Conservation (phyloP, 805 yeast species). For the Yarrowia keelungensis region DNA sequence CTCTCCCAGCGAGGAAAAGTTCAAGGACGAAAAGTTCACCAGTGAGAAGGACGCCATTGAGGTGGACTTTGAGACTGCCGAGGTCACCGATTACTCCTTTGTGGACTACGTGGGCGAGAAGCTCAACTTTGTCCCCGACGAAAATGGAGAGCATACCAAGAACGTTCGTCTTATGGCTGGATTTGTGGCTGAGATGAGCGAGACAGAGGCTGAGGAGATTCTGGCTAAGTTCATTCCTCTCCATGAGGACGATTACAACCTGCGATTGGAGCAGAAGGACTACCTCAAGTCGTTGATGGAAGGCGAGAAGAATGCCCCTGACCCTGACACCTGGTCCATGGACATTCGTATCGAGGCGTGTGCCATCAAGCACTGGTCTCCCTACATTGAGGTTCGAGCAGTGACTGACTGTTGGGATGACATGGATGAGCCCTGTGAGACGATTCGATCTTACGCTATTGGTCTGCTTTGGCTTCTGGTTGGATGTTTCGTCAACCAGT, state of each 20-base stretch:
- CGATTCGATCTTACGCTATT: constrained; percentile 60
- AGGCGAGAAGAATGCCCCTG: constrained; percentile 2
- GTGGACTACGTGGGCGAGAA: constrained; percentile 7
- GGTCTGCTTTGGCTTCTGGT: constrained; percentile 60
- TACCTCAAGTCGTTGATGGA: neutral
- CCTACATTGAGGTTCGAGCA: constrained; percentile 66
- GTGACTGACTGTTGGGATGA: constrained; percentile 53
- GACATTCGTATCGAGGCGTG: constrained; percentile 52
- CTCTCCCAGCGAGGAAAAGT: neutral
- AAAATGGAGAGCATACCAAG: constrained; percentile 3
- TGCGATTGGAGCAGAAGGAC: constrained; percentile 2
- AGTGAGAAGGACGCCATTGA: neutral
- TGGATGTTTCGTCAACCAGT: constrained; percentile 64
- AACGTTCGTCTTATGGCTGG: constrained; percentile 6
- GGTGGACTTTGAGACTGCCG: constrained; percentile 3
- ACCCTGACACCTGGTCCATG: neutral
- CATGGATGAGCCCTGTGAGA: constrained; percentile 55
- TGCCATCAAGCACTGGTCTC: constrained; percentile 54
- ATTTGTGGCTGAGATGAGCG: neutral
- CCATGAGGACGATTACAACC: constrained; percentile 24
- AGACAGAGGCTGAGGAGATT: neutral
- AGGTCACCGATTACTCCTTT: neutral
- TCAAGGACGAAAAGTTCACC: neutral
- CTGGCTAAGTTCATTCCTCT: constrained; percentile 8
- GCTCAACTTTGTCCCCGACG: constrained; percentile 10